Conservation (phyloP, 2,329 filamentous ascomycete genomes). For the Cordyceps farinosa region DNA sequence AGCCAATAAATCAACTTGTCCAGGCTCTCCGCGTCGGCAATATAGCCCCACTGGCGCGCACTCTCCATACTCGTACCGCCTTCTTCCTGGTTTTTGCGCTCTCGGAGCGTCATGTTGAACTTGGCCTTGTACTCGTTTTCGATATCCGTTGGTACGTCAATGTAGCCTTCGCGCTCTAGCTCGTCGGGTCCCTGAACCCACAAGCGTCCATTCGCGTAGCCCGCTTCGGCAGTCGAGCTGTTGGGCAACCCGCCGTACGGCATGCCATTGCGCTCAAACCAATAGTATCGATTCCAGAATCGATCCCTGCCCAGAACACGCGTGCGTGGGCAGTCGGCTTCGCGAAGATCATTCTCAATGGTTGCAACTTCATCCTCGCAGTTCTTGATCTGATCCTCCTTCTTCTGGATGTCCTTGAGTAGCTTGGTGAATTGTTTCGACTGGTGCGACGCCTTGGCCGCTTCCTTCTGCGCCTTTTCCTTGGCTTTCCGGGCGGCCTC, state of each 20-base stretch:
- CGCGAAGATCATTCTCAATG: conserved; percentile 87
- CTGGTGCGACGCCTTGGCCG: conserved; percentile 61
- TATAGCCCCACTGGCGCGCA: conserved; percentile 86
- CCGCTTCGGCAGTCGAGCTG: conserved; percentile 82
- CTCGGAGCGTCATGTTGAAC: conserved; percentile 77
- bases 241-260: conserved; percentile 83
- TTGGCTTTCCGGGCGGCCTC: conserved; percentile 74
- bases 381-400: conserved; percentile 73
- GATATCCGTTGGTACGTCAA: conserved; percentile 69
- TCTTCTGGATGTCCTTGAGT: conserved; percentile 82
- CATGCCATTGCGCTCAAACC: conserved; percentile 99
- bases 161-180: conserved; percentile 79
- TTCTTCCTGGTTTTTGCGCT: conserved; percentile 84
- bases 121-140: conserved; percentile 71
- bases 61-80: conserved; percentile 72
- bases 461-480: conserved; percentile 65
- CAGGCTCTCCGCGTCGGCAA: conserved; percentile 73
- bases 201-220: conserved; percentile 89
- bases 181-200: conserved; percentile 97
- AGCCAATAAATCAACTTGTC: conserved; percentile 83
- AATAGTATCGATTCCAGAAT: conserved; percentile 98
- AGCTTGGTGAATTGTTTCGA: conserved; percentile 87
- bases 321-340: conserved; percentile 89
- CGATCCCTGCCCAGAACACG: conserved; percentile 88
- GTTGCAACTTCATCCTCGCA: conserved; percentile 82